Evolutionary conservation across 169 alveolate species (phyloP), one percentile per base, ranked within the genome.

Genomic region (Cyclospora cayetanensis): DNA sequence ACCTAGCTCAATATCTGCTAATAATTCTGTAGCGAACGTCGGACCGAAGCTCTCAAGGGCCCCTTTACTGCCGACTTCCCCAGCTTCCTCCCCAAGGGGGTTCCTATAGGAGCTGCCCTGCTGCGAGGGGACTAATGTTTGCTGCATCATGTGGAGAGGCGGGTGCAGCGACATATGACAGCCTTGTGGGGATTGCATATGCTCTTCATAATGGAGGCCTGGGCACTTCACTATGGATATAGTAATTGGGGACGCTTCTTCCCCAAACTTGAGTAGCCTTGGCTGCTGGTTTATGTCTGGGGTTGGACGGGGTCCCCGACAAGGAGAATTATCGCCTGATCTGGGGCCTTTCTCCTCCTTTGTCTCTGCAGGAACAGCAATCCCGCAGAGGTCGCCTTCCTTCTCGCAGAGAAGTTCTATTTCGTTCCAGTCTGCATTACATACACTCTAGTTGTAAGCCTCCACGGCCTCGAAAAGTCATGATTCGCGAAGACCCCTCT

Each of bases 11-110:
- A 76, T 76, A 34, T 76, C 86, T 43, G 86, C 86, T 20, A 76
- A 43, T 12, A 76, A 50, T 53, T 76, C 86, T 41, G 86, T 76
- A 3, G 86, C 86, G 43, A 76, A 76, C 31, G 86, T 76, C 3
- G 86, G 86, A 41, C 86, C 43, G 86, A 76, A 43, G 43, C 86
- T 76, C 43, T 76, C 86, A 11, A 76, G 66, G 43, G 86, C 68
- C 86, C 86, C 86, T 18, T 43, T 42, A 66, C 86, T 43, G 15
- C 66, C 63, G 46, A 76, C 55, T 27, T 76, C 86, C 22, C 86
- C 86, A 4, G 35, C 86, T 29, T 76, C 86, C 50, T 76, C 66
- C 18, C 86, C 11, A 63, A 76, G 86, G 41, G 34, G n/a, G 68
- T 42, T 76, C 27, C 66, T 42, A 39, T 42, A 66, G 18, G 66